Conservation (phyloP, 2,329 filamentous ascomycete species). For the Epicoccum sorghinum region DNA sequence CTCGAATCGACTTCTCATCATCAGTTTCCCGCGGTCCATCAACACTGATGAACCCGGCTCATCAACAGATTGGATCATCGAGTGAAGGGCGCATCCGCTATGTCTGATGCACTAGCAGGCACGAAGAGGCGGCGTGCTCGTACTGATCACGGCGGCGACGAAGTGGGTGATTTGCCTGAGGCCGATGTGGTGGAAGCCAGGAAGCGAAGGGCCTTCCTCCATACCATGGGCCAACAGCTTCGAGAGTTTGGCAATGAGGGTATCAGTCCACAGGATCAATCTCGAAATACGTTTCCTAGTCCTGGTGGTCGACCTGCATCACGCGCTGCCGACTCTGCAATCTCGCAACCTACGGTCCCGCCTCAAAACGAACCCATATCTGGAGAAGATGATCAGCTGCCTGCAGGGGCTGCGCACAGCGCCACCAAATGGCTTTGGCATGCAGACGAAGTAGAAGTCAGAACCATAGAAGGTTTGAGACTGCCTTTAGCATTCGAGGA, state of each 20-base stretch:
- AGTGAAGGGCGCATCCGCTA: not conserved
- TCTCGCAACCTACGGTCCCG: not conserved
- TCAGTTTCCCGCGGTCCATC: no score
- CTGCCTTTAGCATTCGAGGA: slow-evolving; percentile 24
- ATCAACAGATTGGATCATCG: no score
- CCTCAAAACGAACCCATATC: slow-evolving; percentile 25
- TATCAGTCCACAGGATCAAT: slow-evolving; percentile 28
- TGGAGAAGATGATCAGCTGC: slow-evolving; percentile 30
- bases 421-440: slow-evolving; percentile 31
- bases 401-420: slow-evolving; percentile 27
- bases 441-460: slow-evolving; percentile 19
- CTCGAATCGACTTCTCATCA: no score
- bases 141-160: slow-evolving; percentile 8
- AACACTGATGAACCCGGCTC: no score
- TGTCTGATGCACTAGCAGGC: slow-evolving; percentile 21
- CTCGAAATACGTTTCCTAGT: slow-evolving; percentile 26
- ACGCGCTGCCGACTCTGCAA: slow-evolving; percentile 4
- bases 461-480: not conserved
- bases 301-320: slow-evolving; percentile 18
- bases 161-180: slow-evolving; percentile 1
- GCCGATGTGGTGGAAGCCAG: slow-evolving; percentile 13
- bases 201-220: slow-evolving; percentile 31
- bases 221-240: slow-evolving; percentile 35
- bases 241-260: slow-evolving; percentile 32
- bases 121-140: slow-evolving; percentile 25